Percentiles rank a stretch among this genome's conserved stretches.
Evolutionary conservation across 148 eudicot species (phyloP).

Genomic region (Dysphania ambrosioides): DNA sequence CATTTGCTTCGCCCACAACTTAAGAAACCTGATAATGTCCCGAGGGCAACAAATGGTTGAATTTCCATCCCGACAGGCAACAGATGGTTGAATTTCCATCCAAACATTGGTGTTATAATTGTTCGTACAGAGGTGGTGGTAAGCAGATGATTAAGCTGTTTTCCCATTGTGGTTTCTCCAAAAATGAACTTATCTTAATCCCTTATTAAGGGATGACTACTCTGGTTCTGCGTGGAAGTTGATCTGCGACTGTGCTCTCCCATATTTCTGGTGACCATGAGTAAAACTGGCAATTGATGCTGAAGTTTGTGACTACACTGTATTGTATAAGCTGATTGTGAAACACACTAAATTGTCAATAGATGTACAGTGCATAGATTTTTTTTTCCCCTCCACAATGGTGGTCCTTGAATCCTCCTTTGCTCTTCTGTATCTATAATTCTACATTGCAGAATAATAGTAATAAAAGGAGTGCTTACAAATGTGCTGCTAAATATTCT

Average conservation of each 20-base stretch:
- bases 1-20: conserved; percentile 50
- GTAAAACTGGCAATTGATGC: no score
- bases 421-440: neutral
- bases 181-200: neutral
- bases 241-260: neutral
- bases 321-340: neutral
- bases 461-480: neutral
- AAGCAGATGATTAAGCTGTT: neutral
- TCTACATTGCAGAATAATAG: neutral
- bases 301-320: no score
- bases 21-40: conserved; percentile 36
- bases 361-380: neutral
- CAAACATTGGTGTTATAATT: neutral
- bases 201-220: neutral
- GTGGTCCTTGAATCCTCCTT: neutral
- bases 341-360: neutral
- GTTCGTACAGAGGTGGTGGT: neutral
- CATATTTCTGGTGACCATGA: neutral
- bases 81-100: conserved; percentile 4
- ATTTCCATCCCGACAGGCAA: neutral
- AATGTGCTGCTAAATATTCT: neutral
- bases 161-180: neutral
- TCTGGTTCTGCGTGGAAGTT: neutral
- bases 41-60: conserved; percentile 19
- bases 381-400: neutral